A percentile compares a stretch with the other conserved stretches of the same genome.
phyloP scores from a whole-genome alignment of 805 yeast genomes.

The Jamesozyma spencerorum region DNA sequence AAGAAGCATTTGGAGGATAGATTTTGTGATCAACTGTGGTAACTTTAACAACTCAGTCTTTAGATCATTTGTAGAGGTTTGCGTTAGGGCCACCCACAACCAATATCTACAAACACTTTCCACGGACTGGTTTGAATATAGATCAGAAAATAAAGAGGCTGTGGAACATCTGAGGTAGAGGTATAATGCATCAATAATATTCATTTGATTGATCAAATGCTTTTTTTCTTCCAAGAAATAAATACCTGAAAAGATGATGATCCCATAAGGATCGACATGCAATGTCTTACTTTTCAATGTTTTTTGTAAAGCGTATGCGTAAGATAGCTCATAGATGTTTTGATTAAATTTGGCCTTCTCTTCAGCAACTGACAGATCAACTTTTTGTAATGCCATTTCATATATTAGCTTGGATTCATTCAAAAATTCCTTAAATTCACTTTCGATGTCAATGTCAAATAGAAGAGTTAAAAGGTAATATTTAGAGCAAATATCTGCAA shows the following conservation, averaged over 20 bases:
- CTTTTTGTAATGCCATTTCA: conserved; percentile 16
- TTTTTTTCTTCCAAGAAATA: conserved; percentile 15
- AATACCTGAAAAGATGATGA: conserved; percentile 22
- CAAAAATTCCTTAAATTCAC: conserved; percentile 31
- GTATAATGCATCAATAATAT: conserved; percentile 28
- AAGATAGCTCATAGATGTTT: conserved; percentile 32
- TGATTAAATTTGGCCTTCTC: conserved; percentile 23
- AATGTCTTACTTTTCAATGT: conserved; percentile 24
- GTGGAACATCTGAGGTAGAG: conserved; percentile 35
- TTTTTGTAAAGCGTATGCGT: conserved; percentile 27
- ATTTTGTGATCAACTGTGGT: conserved; percentile 28
- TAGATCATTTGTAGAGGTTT: conserved; percentile 13
- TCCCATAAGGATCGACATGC: conserved; percentile 29
- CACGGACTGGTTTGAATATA: conserved; percentile 17
- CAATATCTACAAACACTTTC: conserved; percentile 29
- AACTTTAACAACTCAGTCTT: conserved; percentile 12
- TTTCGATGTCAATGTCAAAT: conserved; percentile 49
- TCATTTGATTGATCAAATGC: conserved; percentile 9
- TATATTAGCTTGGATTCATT: conserved; percentile 37
- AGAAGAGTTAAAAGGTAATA: conserved; percentile 43
- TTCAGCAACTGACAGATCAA: conserved; percentile 21
- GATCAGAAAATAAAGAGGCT: conserved; percentile 31
- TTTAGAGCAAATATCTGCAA: conserved; percentile 25
- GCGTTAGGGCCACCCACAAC: conserved; percentile 29
- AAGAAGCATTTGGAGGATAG: conserved; percentile 37